Percentiles rank a stretch among this genome's conserved stretches.
Evolutionary conservation across 2,329 filamentous ascomycete species (phyloP).

Genomic region (Aspergillus sergii): DNA sequence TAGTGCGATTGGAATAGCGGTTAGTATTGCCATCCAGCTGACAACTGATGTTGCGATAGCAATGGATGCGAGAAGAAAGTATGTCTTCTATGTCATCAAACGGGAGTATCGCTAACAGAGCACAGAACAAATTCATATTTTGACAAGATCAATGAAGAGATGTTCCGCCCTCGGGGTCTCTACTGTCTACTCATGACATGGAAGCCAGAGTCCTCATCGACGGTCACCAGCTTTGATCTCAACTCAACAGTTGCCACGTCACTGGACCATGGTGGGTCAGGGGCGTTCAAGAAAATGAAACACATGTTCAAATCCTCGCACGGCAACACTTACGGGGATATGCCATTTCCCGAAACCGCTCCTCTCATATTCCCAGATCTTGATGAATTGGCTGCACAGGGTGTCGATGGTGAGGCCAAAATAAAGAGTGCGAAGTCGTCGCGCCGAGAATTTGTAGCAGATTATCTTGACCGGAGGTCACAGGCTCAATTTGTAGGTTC

Average conservation of each 20-base stretch:
- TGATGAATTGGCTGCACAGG: slow-evolving; percentile 27
- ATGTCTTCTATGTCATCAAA: neutral
- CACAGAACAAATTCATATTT: slow-evolving; percentile 56
- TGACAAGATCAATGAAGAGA: slow-evolving; percentile 57
- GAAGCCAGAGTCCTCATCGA: slow-evolving; percentile 44
- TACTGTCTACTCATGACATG: slow-evolving; percentile 59
- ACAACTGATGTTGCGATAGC: slow-evolving; percentile 47
- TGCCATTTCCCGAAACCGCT: slow-evolving; percentile 46
- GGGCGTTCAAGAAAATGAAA: slow-evolving; percentile 28
- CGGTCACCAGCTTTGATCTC: slow-evolving; percentile 34
- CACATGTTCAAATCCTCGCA: slow-evolving; percentile 42
- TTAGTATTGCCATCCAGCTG: slow-evolving; percentile 49
- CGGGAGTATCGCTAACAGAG: slow-evolving; percentile 22
- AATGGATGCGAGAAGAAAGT: slow-evolving; percentile 36
- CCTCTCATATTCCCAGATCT: slow-evolving; percentile 53
- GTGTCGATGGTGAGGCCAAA: slow-evolving; percentile 16
- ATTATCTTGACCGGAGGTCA: slow-evolving; percentile 54
- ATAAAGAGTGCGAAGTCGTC: slow-evolving; percentile 16
- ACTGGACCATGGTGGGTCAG: slow-evolving; percentile 20
- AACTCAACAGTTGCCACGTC: slow-evolving; percentile 41
- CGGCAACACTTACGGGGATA: slow-evolving; percentile 40
- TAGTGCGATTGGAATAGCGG: slow-evolving; percentile 43
- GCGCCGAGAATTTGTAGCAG: slow-evolving; percentile 40
- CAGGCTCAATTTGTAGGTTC: slow-evolving; percentile 48
- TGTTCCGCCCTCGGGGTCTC: slow-evolving; percentile 61